These are phyloP conservation scores for Amanita polypyramis DNA, from an alignment of 768 basidiomycete species.

Conservation along the genomic window DNA sequence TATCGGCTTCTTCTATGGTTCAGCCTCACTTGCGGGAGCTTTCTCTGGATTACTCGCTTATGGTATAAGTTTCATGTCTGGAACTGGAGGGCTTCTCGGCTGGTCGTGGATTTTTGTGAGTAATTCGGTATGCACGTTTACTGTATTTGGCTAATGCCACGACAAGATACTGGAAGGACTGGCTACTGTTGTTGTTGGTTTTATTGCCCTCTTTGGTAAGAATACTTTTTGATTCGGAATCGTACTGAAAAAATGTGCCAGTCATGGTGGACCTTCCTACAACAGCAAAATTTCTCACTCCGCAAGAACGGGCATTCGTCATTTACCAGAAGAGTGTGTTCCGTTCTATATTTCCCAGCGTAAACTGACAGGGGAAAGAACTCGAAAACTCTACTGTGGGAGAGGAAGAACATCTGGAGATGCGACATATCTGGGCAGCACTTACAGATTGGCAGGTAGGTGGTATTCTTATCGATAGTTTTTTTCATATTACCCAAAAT, in stretches of 20 bases:
- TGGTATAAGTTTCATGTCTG: too few species aligned
- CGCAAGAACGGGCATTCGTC: constrained; percentile 45
- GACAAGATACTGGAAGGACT: constrained; percentile 56
- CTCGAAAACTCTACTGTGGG: constrained; percentile 46
- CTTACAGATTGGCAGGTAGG: constrained; percentile 54
- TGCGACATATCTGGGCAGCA: constrained; percentile 42
- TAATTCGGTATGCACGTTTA: neutral
- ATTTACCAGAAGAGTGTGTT: constrained; percentile 44
- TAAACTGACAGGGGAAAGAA: constrained; percentile 19
- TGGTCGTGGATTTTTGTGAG: constrained; percentile 66
- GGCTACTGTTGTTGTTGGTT: constrained; percentile 44
- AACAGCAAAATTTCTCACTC: constrained; percentile 50
- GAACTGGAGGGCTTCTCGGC: constrained; percentile 37
- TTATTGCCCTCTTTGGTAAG: constrained; percentile 39
- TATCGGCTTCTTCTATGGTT: constrained; percentile 54
- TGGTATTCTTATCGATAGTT: neutral
- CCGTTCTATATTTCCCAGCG: neutral
- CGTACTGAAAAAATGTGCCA: constrained; percentile 13
- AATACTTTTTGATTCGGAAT: neutral
- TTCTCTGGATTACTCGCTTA: constrained; percentile 53
- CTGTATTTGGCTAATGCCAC: neutral
- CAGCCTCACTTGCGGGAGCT: constrained; percentile 53
- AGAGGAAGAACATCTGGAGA: constrained; percentile 51
- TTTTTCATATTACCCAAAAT: neutral
- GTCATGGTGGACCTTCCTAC: constrained; percentile 54